Evolutionary conservation across 768 basidiomycete genomes (phyloP), one percentile per base, ranked within the genome.

Genomic region (Austroboletus eburneus): DNA sequence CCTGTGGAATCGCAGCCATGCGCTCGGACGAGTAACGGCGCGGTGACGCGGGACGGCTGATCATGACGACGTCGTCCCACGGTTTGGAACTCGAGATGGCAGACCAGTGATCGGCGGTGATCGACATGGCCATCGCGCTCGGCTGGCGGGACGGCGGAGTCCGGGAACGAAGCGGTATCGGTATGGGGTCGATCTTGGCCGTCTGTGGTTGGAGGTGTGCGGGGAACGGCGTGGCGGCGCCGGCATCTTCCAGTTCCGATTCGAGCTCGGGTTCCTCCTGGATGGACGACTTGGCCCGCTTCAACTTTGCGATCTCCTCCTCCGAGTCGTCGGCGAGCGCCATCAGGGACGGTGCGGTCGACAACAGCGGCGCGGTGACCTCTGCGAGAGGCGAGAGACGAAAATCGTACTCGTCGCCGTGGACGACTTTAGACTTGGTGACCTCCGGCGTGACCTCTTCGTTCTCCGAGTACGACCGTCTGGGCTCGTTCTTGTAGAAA

Each of bases 311-410:
- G n/a, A 57, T n/a, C 24, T 62, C 58, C 6, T 68, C 66, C 29
- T 67, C 66, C 39, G 22, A 54, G 38, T 66, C 64, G 6, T 66
- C 66, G 17, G 45, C 48, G 29, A 66, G 62, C 9, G 64, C 64
- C 44, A 50, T 56, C 29, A 66, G 49, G 24, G 62, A 64, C 37
- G 61, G 64, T 2, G 63, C 53, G 0, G 64, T 57, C 0, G 64
- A 66, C 27, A 56, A 34, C 50, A 67, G 38, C 2, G 66, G 62
- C 17, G 45, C 56, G 17, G 53, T 23, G 17, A 57, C 41, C 45
- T 66, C 66, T 43, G 42, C 17, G 6, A 66, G 66, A 49, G 64
- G 64, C 9, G 64, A 66, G 10, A 66, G 62, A 40, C 60, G 64
- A 34, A 68, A 50, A 14, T 67, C 56, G 33, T 37, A 39, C 7